Evolutionary conservation across 2,329 filamentous ascomycete genomes (phyloP).

Genomic region (Davidsoniella neocaledoniae): DNA sequence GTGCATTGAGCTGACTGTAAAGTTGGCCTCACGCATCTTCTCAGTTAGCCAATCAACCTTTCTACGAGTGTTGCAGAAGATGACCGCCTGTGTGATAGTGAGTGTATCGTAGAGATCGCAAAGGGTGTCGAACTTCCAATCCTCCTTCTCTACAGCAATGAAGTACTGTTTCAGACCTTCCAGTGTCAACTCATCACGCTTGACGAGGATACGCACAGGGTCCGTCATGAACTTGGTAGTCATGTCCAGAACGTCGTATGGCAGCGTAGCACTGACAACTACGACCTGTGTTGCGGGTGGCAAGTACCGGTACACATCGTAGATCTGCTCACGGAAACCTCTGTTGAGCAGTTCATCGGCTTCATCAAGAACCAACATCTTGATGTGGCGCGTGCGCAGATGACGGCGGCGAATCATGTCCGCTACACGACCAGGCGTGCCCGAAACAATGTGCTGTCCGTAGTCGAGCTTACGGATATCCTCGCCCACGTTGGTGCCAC

Average conservation of each 20-base stretch:
- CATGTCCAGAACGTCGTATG: constrained; percentile 97
- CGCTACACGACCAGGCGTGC: constrained; percentile 83
- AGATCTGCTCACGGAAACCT: constrained; percentile 96
- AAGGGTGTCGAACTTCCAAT: constrained; percentile 98
- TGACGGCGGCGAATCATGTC: constrained; percentile 45
- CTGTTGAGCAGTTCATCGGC: constrained; percentile 61
- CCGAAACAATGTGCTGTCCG: constrained; percentile 92
- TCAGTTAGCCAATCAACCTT: constrained; percentile 99
- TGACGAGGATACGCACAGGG: constrained; percentile 87
- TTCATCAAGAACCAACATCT: constrained; percentile 47
- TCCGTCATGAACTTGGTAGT: constrained; percentile 99
- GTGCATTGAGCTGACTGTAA: constrained; percentile 97
- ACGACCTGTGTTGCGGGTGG: constrained; percentile 97
- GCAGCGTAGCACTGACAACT: constrained; percentile 87
- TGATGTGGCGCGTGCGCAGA: constrained; percentile 42
- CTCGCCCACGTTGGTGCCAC: constrained; percentile 92
- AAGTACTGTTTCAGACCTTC: constrained; percentile 99
- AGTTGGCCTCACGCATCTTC: constrained; percentile 98
- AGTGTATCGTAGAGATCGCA: constrained; percentile 98
- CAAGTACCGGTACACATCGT: constrained; percentile 94
- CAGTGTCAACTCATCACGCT: constrained; percentile 95
- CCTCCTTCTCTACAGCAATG: constrained; percentile 97
- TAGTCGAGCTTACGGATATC: constrained; percentile 97
- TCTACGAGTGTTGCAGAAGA: constrained; percentile 97
- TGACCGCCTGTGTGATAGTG: constrained; percentile 96